These are phyloP conservation scores for Oemleria cerasiformis DNA, from an alignment of 306 rosid species.

Conservation along the genomic window DNA sequence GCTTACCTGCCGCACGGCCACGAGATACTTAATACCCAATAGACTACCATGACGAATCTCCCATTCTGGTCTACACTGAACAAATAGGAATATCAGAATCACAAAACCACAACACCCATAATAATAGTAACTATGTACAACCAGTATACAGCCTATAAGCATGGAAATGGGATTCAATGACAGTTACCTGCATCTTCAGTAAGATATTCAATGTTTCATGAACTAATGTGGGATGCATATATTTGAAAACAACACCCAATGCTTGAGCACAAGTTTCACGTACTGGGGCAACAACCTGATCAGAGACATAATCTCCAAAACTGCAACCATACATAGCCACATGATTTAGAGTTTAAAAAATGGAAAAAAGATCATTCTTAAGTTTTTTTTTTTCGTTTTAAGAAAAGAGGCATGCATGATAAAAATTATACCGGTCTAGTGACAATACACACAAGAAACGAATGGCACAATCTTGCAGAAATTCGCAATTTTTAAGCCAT, in stretches of 20 bases:
- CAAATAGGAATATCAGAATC: constrained; percentile 45
- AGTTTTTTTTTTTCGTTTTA: background rate
- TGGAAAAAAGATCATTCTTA: background rate
- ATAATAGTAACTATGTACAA: constrained; percentile 6
- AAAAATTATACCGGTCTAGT: constrained; percentile 74
- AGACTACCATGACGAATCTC: constrained; percentile 99
- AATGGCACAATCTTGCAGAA: constrained; percentile 91
- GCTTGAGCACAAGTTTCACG: constrained; percentile 99
- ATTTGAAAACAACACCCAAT: constrained; percentile 86
- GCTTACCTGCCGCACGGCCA: constrained; percentile 87
- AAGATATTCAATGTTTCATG: constrained; percentile 80
- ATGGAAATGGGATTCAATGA: constrained; percentile 26
- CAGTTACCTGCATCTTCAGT: constrained; percentile 94
- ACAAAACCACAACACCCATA: constrained; percentile 30
- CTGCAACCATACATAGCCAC: constrained; percentile 49
- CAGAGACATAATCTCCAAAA: constrained; percentile 97
- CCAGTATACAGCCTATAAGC: constrained; percentile 22
- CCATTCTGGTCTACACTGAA: constrained; percentile 99
- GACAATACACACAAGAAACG: constrained; percentile 88
- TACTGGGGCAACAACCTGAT: constrained; percentile 99
- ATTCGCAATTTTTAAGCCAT: constrained; percentile 81
- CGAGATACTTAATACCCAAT: constrained; percentile 89
- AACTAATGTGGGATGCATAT: constrained; percentile 85
- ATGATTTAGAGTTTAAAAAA: constrained; percentile 9
- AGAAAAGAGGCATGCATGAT: background rate